Percentiles rank a stretch among this genome's conserved stretches.
Conservation (phyloP, 805 yeast genomes). For the Candida nemodendra region DNA sequence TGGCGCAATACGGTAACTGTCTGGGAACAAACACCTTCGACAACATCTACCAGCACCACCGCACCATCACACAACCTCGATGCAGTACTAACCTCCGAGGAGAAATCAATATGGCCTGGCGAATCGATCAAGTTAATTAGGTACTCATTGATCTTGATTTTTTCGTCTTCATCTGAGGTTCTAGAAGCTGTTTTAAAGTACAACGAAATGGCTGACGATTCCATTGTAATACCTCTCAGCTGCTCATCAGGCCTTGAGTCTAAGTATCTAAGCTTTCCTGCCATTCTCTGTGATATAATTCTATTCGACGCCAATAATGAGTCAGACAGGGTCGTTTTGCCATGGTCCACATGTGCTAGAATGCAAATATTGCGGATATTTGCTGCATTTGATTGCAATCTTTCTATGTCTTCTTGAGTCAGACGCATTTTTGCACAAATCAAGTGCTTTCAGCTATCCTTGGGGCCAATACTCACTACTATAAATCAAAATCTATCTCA, state of each 20-base stretch:
- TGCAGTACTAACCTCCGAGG: conserved; percentile 94
- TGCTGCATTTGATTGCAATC: conserved; percentile 67
- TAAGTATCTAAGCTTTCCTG: conserved; percentile 89
- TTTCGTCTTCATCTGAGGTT: conserved; percentile 14
- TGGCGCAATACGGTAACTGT: conserved; percentile 93
- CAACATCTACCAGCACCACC: conserved; percentile 90
- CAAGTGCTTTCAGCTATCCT: background rate
- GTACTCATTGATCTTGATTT: conserved; percentile 61
- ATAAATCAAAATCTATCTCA: too few species aligned
- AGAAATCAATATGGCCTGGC: conserved; percentile 98
- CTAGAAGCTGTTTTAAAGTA: conserved; percentile 68
- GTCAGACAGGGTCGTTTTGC: conserved; percentile 93
- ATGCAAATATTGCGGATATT: conserved; percentile 88
- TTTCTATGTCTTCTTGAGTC: conserved; percentile 59
- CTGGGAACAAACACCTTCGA: conserved; percentile 98
- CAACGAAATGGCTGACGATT: conserved; percentile 91
- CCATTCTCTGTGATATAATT: conserved; percentile 89
- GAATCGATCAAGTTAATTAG: conserved; percentile 92
- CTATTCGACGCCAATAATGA: conserved; percentile 93
- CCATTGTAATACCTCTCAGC: conserved; percentile 96
- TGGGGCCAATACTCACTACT: background rate
- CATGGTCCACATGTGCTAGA: conserved; percentile 98
- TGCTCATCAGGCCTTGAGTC: conserved; percentile 97
- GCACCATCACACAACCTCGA: conserved; percentile 97
- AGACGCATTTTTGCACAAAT: conserved; percentile 42